These are phyloP conservation scores for Dothiorella sarmentorum DNA, from an alignment of 2,329 filamentous ascomycete genomes.

Conservation along the genomic window DNA sequence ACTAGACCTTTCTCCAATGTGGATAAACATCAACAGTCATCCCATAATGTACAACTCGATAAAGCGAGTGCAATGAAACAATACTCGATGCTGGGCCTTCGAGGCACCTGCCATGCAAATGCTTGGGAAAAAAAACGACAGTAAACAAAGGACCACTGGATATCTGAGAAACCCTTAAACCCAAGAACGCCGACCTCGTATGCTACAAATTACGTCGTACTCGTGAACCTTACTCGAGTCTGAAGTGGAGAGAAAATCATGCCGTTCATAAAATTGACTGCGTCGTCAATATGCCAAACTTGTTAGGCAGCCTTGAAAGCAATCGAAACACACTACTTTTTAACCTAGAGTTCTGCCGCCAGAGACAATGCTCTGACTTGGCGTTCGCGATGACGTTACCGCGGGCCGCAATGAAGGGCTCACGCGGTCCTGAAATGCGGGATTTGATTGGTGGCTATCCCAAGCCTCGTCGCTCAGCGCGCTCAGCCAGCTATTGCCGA, in stretches of 20 bases:
- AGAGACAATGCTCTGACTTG: conserved; percentile 40
- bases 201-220: conserved; percentile 18
- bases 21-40: conserved; percentile 1
- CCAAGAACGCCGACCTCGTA: conserved; percentile 15
- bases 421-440: conserved; percentile 9
- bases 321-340: conserved; percentile 20
- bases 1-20: conserved; percentile 11
- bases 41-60: conserved; percentile 16
- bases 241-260: conserved; percentile 18
- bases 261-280: conserved; percentile 13
- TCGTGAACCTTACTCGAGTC: conserved; percentile 4
- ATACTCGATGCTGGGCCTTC: not conserved
- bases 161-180: conserved; percentile 16
- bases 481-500: conserved; percentile 83
- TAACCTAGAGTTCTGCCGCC: conserved; percentile 38
- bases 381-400: conserved; percentile 27
- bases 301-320: conserved; percentile 1
- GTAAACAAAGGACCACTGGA: conserved; percentile 13
- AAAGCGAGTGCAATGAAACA: not conserved
- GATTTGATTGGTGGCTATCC: conserved; percentile 32
- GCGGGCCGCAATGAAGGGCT: conserved; percentile 32
- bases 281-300: not conserved
- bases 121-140: conserved; percentile 15
- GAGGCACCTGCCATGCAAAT: conserved; percentile 16
- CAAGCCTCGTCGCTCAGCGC: conserved; percentile 75